Conservation (phyloP, 768 basidiomycete species). For the Lactarius akahatsu region DNA sequence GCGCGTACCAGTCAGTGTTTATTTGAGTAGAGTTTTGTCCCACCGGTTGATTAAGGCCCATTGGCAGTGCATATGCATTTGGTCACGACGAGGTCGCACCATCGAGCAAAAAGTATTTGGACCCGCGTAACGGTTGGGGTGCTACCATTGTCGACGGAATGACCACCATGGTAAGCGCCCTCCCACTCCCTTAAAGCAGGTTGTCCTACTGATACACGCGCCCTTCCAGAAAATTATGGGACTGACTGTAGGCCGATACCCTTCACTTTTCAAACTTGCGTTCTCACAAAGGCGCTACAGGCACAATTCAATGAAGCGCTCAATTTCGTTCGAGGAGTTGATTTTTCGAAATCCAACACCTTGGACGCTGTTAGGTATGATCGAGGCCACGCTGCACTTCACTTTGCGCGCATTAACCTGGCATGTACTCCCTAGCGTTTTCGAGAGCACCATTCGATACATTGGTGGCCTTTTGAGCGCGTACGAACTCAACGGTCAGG, state of each 20-base stretch:
- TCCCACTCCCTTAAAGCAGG: neutral
- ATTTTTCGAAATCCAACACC: slow-evolving; percentile 54
- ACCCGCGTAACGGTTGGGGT: slow-evolving; percentile 48
- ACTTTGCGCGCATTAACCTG: neutral
- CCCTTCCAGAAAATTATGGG: slow-evolving; percentile 59
- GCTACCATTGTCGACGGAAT: slow-evolving; percentile 64
- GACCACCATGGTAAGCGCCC: slow-evolving; percentile 52
- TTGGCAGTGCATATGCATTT: slow-evolving; percentile 51
- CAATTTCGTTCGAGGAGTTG: slow-evolving; percentile 49
- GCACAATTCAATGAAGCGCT: slow-evolving; percentile 57
- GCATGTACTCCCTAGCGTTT: slow-evolving; percentile 45
- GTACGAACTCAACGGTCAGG: slow-evolving; percentile 60
- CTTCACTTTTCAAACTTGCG: neutral
- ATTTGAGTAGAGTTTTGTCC: neutral
- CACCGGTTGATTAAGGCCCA: neutral
- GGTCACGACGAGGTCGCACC: slow-evolving; percentile 62
- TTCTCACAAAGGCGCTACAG: slow-evolving; percentile 32
- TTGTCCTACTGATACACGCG: slow-evolving; percentile 40
- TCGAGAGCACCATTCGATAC: slow-evolving; percentile 76
- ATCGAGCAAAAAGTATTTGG: slow-evolving; percentile 41
- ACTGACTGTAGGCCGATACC: slow-evolving; percentile 40
- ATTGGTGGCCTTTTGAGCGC: slow-evolving; percentile 65
- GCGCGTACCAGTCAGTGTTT: slow-evolving; percentile 52
- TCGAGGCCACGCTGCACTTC: neutral
- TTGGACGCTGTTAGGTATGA: slow-evolving; percentile 46